Base-by-base conservation (phyloP, 2,329 filamentous ascomycete genomes). In the Fusarium sp. region DNA sequence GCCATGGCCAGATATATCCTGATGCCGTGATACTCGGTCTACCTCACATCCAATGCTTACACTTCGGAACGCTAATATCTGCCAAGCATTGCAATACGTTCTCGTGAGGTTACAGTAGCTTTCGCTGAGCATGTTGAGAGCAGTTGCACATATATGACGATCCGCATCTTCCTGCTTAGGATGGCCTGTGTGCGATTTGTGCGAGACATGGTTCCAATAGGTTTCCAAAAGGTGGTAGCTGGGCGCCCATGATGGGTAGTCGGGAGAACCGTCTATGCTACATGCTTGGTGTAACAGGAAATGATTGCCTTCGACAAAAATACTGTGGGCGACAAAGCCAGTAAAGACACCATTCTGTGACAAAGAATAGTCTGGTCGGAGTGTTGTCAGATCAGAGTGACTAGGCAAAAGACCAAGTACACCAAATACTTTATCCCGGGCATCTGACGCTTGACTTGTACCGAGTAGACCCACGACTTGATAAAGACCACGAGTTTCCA, bases 11-110 rank as follows among this genome's bases (percentile, higher is more conserved):
- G 15, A 7, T 35, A 35, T 15, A 7, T 35, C 14, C 8, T 15
- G 9, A 17, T 15, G 1, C 8, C 10, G 13, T 15, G 2, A 5
- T 4, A 17, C n/a, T n/a, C n/a, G n/a, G n/a, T n/a, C n/a, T n/a
- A n/a, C n/a, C n/a, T n/a, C n/a, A n/a, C n/a, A n/a, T n/a, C 33
- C 14, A 5, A 35, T 35, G 13, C 15, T 17, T 6, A 17, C 15
- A 35, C 3, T n/a, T 8, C 8, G 33, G 33, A 35, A n/a, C 3
- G 13, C 4, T 7, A 15, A 17, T 4, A 1, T 35, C 6, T 7
- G 6, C 32, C 11, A 2, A 35, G 33, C 7, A 15, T 5, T 3
- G 33, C 3, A 8, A 35, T n/a, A 15, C 4, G 2, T 7, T 35
- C 9, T 15, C 6, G 17, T 8, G 7, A 3, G 6, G 1, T 35